Evolutionary conservation across 1,139 yeast genomes (phyloP).

Genomic region (Blastobotrys capitulatus): DNA sequence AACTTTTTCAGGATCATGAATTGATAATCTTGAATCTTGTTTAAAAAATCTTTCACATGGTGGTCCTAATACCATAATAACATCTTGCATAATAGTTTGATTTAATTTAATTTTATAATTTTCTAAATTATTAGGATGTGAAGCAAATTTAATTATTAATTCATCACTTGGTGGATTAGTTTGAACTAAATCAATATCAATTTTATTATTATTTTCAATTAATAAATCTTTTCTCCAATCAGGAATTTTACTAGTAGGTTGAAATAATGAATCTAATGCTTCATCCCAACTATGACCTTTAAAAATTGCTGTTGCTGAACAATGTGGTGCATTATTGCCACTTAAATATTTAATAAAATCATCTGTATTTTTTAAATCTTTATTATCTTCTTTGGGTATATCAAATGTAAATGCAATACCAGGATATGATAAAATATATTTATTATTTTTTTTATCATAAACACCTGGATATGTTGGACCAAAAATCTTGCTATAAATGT

Average conservation of each 20-base stretch:
- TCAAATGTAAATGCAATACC: constrained; percentile 30
- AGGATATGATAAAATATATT: constrained; percentile 30
- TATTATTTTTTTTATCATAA: constrained; percentile 13
- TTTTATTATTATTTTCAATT: not conserved
- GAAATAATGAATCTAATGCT: constrained; percentile 13
- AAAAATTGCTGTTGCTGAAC: constrained; percentile 28
- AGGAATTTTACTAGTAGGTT: constrained; percentile 6
- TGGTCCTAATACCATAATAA: constrained; percentile 30
- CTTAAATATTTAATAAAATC: constrained; percentile 17
- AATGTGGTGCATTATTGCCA: constrained; percentile 20
- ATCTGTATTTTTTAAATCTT: constrained; percentile 10
- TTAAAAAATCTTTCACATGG: constrained; percentile 31
- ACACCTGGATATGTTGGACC: constrained; percentile 34
- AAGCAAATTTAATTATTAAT: constrained; percentile 15
- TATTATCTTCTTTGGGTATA: constrained; percentile 13
- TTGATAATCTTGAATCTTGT: constrained; percentile 28
- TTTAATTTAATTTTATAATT: constrained; percentile 16
- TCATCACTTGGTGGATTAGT: constrained; percentile 13
- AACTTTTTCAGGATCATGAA: constrained; percentile 24
- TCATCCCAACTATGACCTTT: constrained; percentile 29
- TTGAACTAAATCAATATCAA: constrained; percentile 16
- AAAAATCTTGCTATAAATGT: constrained; percentile 28
- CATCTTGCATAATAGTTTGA: constrained; percentile 27
- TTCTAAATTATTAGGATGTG: constrained; percentile 17
- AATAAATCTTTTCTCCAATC: not conserved